Conservation (phyloP, 257 asterid genomes). For the Agastache rugosa region DNA sequence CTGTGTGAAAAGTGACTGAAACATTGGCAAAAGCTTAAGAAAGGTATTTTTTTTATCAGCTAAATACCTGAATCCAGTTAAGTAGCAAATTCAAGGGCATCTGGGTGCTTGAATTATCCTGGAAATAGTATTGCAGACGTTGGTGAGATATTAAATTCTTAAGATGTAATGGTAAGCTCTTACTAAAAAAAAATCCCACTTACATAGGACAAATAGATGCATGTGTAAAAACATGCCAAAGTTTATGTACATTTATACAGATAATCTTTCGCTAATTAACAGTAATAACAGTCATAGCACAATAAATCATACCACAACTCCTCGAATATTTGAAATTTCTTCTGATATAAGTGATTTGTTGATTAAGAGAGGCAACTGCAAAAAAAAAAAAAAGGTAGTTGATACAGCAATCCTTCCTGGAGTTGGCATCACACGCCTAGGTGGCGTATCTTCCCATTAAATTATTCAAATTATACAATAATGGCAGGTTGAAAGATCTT, state of each 20-base stretch:
- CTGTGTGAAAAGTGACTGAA: background rate
- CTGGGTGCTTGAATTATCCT: conserved; percentile 63
- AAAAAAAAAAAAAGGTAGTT: conserved; percentile 36
- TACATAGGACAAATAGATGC: conserved; percentile 17
- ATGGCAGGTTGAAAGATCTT: conserved; percentile 10
- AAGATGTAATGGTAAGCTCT: conserved; percentile 1
- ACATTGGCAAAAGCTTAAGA: conserved; percentile 24
- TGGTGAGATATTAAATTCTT: conserved; percentile 26
- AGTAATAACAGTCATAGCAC: conserved; percentile 34
- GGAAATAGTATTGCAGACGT: conserved; percentile 35
- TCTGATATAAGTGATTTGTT: conserved; percentile 57
- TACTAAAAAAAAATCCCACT: background rate
- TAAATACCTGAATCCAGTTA: conserved; percentile 85
- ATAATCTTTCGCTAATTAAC: conserved; percentile 25
- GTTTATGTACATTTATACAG: background rate
- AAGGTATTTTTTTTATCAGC: conserved; percentile 5
- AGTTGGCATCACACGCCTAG: conserved; percentile 13
- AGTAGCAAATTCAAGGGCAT: conserved; percentile 77
- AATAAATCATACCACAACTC: conserved; percentile 66
- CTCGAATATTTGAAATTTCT: conserved; percentile 77
- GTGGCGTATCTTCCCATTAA: conserved; percentile 3
- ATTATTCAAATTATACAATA: conserved; percentile 12
- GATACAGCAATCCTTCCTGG: conserved; percentile 31
- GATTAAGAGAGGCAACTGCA: conserved; percentile 91
- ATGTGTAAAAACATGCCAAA: conserved; percentile 13